phyloP scores from a whole-genome alignment of 2,329 filamentous ascomycete species.

The Colletotrichum sp. region DNA sequence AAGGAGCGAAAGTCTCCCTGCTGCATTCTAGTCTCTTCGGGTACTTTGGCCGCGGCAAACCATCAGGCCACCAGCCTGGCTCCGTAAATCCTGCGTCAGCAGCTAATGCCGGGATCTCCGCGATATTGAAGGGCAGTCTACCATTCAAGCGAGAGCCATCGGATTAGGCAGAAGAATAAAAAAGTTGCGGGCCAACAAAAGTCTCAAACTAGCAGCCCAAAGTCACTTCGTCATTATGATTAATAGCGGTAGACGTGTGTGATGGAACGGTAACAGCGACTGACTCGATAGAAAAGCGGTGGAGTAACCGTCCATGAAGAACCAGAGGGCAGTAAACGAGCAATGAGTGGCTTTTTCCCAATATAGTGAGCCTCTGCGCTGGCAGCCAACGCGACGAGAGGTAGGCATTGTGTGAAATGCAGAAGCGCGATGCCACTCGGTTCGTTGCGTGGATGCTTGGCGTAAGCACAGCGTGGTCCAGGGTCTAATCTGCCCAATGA shows the following conservation, averaged over 20 bases:
- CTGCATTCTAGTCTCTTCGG: not conserved
- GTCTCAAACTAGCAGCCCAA: not conserved
- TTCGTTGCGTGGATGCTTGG: not conserved
- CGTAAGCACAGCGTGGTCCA: not conserved
- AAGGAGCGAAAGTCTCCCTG: not conserved
- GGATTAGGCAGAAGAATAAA: not conserved
- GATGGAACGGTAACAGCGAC: not conserved
- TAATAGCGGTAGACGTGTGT: not conserved
- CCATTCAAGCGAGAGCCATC: not conserved
- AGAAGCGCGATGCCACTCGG: not conserved
- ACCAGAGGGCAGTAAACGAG: not conserved
- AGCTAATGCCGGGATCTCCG: not conserved
- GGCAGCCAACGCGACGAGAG: not conserved
- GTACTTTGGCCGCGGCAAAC: not conserved
- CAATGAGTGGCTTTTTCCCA: not conserved
- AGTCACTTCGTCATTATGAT: not conserved
- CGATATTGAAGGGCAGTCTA: not conserved
- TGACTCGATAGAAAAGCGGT: not conserved
- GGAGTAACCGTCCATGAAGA: not conserved
- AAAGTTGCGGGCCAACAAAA: not conserved
- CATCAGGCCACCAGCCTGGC: not conserved
- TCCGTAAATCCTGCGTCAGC: not conserved
- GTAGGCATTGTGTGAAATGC: not conserved
- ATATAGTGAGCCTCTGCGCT: not conserved
- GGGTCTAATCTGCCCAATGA: not conserved